phyloP scores from a whole-genome alignment of 2,329 filamentous ascomycete genomes.

The Sporothrix protearum region DNA sequence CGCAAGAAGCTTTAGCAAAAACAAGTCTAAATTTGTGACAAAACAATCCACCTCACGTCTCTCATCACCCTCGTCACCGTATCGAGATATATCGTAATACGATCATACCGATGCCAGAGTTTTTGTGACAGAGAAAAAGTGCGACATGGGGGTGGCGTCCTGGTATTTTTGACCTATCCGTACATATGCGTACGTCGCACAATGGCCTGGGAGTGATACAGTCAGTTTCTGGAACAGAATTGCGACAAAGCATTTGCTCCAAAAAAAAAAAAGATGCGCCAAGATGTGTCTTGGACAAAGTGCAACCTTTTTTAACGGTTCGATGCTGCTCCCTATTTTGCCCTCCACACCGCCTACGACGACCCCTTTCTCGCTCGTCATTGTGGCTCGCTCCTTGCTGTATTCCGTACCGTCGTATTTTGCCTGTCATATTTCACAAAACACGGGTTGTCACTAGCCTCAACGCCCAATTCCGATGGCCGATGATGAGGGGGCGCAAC shows the following conservation, averaged over 20 bases:
- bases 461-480: neutral
- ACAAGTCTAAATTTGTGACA: neutral
- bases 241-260: no score
- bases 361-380: neutral
- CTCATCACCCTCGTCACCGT: neutral
- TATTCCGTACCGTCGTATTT: neutral
- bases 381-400: neutral
- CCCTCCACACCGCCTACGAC: constrained; percentile 11
- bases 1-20: no score
- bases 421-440: constrained; percentile 12
- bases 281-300: neutral
- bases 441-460: neutral
- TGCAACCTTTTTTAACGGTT: neutral
- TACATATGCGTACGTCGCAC: no score
- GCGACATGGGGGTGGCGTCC: no score
- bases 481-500: neutral
- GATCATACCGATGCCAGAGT: neutral
- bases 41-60: neutral
- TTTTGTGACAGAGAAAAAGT: neutral
- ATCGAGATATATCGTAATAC: neutral
- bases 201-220: neutral
- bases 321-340: neutral
- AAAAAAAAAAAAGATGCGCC: neutral
- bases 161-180: no score
- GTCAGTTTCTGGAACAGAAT: neutral